A percentile compares a stretch with the other conserved stretches of the same genome.
These are phyloP conservation scores for Podila minutissima DNA, from an alignment of 192 early-diverging fungal species.

Conservation along the genomic window DNA sequence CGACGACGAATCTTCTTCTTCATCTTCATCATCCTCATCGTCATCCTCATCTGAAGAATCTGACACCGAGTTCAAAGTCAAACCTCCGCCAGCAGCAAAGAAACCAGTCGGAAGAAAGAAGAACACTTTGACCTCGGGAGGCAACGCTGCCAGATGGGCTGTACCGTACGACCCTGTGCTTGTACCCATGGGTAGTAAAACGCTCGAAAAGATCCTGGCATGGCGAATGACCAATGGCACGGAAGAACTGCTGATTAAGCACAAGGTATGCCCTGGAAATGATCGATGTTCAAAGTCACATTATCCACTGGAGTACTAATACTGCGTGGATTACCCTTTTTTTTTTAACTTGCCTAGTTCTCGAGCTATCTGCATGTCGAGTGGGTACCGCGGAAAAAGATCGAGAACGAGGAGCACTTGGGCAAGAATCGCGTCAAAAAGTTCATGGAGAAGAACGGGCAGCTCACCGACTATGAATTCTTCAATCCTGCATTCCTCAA, in stretches of 20 bases:
- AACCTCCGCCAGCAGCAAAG: conserved; percentile 41
- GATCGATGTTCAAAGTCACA: too few species aligned
- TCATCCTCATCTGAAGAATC: conserved; percentile 45
- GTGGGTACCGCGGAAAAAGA: conserved; percentile 68
- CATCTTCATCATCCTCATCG: conserved; percentile 11
- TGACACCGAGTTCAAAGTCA: conserved; percentile 43
- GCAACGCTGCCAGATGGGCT: conserved; percentile 43
- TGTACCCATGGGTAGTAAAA: conserved; percentile 62
- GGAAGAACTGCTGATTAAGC: conserved; percentile 81
- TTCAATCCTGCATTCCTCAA: conserved; percentile 74
- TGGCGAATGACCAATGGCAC: conserved; percentile 57
- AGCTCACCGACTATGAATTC: conserved; percentile 63
- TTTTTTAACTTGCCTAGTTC: conserved; percentile 51
- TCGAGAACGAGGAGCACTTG: conserved; percentile 61
- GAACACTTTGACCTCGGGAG: conserved; percentile 34
- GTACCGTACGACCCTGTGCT: conserved; percentile 60
- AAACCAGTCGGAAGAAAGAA: conserved; percentile 37
- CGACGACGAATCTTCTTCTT: conserved; percentile 21
- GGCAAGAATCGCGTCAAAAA: conserved; percentile 78
- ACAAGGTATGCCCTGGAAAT: conserved; percentile 65
- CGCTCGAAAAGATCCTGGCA: conserved; percentile 63
- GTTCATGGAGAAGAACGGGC: conserved; percentile 73
- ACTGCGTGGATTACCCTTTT: not conserved
- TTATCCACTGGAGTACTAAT: too few species aligned
- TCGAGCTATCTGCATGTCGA: conserved; percentile 78